A percentile compares a stretch with the other conserved stretches of the same genome.
phyloP scores from a whole-genome alignment of 768 basidiomycete genomes.

The Agaricus sinodeliciosus region DNA sequence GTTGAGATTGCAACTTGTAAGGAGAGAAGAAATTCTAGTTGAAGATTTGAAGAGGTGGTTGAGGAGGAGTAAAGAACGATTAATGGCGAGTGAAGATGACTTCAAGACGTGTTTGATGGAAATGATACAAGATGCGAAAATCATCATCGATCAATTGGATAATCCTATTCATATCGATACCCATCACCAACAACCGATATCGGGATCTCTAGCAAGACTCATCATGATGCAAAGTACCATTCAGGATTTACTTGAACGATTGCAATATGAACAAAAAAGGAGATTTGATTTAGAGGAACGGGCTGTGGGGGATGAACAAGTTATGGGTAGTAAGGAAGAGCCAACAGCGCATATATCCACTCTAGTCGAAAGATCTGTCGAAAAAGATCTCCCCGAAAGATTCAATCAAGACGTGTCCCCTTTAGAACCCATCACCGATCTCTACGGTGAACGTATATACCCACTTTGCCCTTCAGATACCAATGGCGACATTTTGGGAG shows the following conservation, averaged over 20 bases:
- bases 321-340: no score
- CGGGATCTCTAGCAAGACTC: conserved; percentile 49
- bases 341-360: no score
- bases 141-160: conserved; percentile 22
- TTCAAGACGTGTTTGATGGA: conserved; percentile 13
- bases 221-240: conserved; percentile 43
- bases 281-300: conserved; percentile 39
- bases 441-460: no score
- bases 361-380: no score
- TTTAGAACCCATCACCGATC: no score
- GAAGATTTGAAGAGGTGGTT: conserved; percentile 55
- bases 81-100: conserved; percentile 2
- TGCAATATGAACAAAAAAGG: conserved; percentile 48
- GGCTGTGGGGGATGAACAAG: no score
- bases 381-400: no score
- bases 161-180: conserved; percentile 17
- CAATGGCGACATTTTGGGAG: no score
- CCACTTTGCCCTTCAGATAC: no score
- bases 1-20: conserved; percentile 53
- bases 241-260: conserved; percentile 46
- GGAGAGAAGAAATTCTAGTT: conserved; percentile 55
- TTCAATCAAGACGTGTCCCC: no score
- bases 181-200: conserved; percentile 20
- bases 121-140: conserved; percentile 19
- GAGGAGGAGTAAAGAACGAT: conserved; percentile 38